Evolutionary conservation across 75 land plant genomes (phyloP).

Genomic region (Adiantum capillusveneris): DNA sequence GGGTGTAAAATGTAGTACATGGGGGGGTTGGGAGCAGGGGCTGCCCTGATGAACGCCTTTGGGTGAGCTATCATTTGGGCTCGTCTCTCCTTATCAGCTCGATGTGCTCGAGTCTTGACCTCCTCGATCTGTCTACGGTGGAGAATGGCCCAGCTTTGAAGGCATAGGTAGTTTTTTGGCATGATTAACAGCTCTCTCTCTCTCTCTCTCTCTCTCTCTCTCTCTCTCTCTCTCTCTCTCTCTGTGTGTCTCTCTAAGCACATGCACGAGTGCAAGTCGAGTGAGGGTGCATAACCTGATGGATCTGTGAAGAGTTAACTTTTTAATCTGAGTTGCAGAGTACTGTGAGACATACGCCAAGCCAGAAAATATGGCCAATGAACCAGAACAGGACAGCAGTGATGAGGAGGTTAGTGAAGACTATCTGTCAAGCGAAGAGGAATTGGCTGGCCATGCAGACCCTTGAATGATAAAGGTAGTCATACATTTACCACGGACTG

Average conservation of each 20-base stretch:
- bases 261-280: background rate
- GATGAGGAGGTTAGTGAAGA: slow-evolving; percentile 75
- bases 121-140: no score
- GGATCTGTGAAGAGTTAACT: background rate
- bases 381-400: slow-evolving; percentile 48
- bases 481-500: no score
- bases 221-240: no score
- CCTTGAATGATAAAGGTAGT: no score
- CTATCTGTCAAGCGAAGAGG: slow-evolving; percentile 63
- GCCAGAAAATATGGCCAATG: slow-evolving; percentile 47
- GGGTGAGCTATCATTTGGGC: no score
- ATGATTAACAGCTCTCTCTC: no score
- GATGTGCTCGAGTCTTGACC: no score
- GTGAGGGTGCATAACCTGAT: background rate
- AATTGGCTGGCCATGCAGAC: slow-evolving; percentile 55
- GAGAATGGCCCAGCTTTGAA: background rate
- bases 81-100: no score
- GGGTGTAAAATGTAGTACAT: no score
- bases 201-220: no score
- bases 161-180: background rate
- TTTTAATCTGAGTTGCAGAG: slow-evolving; percentile 22
- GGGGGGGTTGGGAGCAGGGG: no score
- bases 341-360: slow-evolving; percentile 72
- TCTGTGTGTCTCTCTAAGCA: background rate
- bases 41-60: no score